Base-by-base conservation (phyloP, 768 basidiomycete genomes). In the Lentinula aciculospora region DNA sequence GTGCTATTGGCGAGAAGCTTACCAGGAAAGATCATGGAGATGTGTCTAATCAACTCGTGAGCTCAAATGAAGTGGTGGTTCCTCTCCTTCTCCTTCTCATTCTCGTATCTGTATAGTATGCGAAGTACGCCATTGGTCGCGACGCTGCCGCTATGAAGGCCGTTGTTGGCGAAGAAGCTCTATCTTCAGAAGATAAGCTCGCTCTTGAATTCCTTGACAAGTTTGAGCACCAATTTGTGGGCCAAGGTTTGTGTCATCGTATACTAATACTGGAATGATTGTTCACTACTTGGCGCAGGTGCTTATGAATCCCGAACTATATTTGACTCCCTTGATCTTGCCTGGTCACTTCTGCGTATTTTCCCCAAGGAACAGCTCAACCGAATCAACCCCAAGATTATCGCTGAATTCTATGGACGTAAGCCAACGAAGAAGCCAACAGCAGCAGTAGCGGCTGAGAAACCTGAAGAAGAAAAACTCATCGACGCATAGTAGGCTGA, bases 321-420 rank as follows among this genome's bases (percentile, higher is more conserved):
- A 74, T 97, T 97, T 69, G 96, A 99, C 66, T 95, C 94, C 51
- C 83, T 99, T 44, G 97, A 99, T 74, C 80, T 98, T 56, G 97
- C 94, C 21, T 99, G 97, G 97, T 88, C 89, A 23, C 74, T 99
- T 53, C 81, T 99, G 64, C 89, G 97, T 64, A 96, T 96, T 69
- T 99, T 98, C 91, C 97, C 97, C 60, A 94, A 95, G 74, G 96
- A 98, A 75, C 92, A 94, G 72, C 82, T 98, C 63, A 98, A 98
- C 78, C 92, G 95, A 67, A 95, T 98, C 79, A 94, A 86, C 69
- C 94, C 94, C 66, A 93, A 93, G 85, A 95, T 97, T 68, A 88
- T 97, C 66, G 83, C 82, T 60, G 94, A 97, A 74, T 97, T 89
- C 72, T 97, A 97, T 67, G 88, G 82, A 45, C 88, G 94, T 66